Base-by-base conservation (phyloP, 768 basidiomycete genomes). In the Pleurotus cornucopiae region DNA sequence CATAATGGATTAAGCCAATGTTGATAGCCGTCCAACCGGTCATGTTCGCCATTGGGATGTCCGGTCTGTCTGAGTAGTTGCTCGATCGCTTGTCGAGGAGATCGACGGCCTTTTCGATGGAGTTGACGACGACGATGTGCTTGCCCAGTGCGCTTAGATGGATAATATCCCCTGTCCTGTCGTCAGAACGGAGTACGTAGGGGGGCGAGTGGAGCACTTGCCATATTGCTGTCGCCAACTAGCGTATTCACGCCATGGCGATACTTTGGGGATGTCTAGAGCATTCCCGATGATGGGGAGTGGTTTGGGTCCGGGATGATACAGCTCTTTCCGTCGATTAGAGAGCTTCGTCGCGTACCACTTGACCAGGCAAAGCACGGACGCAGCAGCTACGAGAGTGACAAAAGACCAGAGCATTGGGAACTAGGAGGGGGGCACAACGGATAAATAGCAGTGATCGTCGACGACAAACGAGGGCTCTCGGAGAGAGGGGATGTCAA, bases 221-320 rank as follows among this genome's bases (percentile, higher is more conserved):
- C 62, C 62, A 40, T 60, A 62, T 43, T 57, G 14, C 46, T 58
- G 53, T 21, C 58, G 60, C 59, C 61, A 57, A 30, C 26, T 54
- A 18, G 56, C 49, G 58, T 75, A 76, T 2, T 66, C 67, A 18
- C 45, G 56, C 52, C 73, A 69, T 46, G 72, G 72, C 21, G 70
- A 59, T 40, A 67, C 67, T 53, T 66, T 59, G 9, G 62, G 62
- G n/a, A 61, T 56, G 37, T 63, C 61, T 14, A 63, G 49, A 12
- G 75, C 54, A 58, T 76, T 75, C 14, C 73, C 75, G 18, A 75
- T 62, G 12, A 75, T 44, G 25, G 73, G 73, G 11, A 69, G 61
- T 18, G 68, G 67, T 40, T 51, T 67, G 2, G 74, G 73, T 21
- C 73, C 73, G 9, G 74, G 74, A 6, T 73, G 73, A 3, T 55